Evolutionary conservation across 768 basidiomycete species (phyloP).

Genomic region (Russula vinacea): DNA sequence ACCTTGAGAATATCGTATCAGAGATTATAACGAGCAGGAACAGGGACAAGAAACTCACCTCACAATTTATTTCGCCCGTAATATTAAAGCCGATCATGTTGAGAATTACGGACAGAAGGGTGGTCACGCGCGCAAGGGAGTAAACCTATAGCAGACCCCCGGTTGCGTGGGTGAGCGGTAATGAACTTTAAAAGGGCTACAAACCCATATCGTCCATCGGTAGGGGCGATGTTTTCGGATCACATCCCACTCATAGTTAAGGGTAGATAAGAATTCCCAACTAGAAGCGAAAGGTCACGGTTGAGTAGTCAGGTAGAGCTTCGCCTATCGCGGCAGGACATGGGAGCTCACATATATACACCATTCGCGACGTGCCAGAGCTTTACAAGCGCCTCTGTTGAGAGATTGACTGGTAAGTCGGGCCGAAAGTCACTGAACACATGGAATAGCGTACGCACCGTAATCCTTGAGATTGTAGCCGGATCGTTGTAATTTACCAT

Average conservation of each 20-base stretch:
- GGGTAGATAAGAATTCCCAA: slow-evolving; percentile 6
- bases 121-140: slow-evolving; percentile 8
- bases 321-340: background rate
- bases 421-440: too few species aligned
- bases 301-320: background rate
- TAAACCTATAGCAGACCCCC: slow-evolving; percentile 1
- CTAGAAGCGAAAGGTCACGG: background rate
- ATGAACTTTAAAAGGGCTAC: background rate
- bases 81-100: background rate
- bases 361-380: slow-evolving; percentile 1
- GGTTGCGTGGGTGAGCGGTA: too few species aligned
- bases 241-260: slow-evolving; percentile 1
- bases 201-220: slow-evolving; percentile 11
- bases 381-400: background rate
- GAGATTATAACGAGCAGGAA: background rate
- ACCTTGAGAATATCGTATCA: background rate
- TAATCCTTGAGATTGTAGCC: background rate
- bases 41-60: background rate
- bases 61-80: background rate
- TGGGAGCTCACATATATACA: slow-evolving; percentile 2
- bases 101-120: slow-evolving; percentile 1
- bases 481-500: slow-evolving; percentile 16
- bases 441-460: background rate
- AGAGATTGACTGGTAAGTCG: background rate
- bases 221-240: background rate